These are phyloP conservation scores for Mortierella polycephala DNA, from an alignment of 371 early-diverging fungal genomes.

Conservation along the genomic window DNA sequence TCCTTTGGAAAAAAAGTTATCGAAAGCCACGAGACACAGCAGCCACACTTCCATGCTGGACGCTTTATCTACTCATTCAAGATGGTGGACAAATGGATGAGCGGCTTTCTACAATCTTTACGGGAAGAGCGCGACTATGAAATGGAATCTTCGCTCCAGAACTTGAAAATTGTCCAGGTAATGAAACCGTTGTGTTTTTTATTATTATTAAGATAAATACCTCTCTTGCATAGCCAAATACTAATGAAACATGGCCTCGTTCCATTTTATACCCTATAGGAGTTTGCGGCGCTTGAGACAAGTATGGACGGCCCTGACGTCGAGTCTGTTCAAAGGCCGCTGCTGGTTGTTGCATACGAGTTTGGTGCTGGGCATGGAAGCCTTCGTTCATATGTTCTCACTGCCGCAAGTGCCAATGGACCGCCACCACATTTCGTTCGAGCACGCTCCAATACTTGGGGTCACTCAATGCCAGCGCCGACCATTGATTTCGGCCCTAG, in stretches of 20 bases:
- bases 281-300: conserved; percentile 7
- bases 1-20: conserved; percentile 71
- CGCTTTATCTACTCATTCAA: conserved; percentile 66
- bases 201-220: background rate
- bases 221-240: too few relatives aligned
- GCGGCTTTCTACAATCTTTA: conserved; percentile 58
- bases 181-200: background rate
- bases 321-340: conserved; percentile 6
- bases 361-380: conserved; percentile 29
- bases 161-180: conserved; percentile 47
- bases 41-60: conserved; percentile 55
- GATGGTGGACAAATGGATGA: conserved; percentile 67
- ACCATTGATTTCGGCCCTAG: background rate
- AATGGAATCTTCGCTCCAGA: conserved; percentile 26
- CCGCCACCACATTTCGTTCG: conserved; percentile 30
- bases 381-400: conserved; percentile 20
- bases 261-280: conserved; percentile 3
- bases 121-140: conserved; percentile 5
- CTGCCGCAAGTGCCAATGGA: conserved; percentile 5
- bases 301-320: background rate
- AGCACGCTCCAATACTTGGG: conserved; percentile 43
- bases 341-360: conserved; percentile 43
- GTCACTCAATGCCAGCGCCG: conserved; percentile 20
- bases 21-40: conserved; percentile 66
- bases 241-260: background rate